A percentile compares a stretch with the other conserved stretches of the same genome.
Conservation (phyloP, 257 asterid genomes). For the Osmanthus fragrans region DNA sequence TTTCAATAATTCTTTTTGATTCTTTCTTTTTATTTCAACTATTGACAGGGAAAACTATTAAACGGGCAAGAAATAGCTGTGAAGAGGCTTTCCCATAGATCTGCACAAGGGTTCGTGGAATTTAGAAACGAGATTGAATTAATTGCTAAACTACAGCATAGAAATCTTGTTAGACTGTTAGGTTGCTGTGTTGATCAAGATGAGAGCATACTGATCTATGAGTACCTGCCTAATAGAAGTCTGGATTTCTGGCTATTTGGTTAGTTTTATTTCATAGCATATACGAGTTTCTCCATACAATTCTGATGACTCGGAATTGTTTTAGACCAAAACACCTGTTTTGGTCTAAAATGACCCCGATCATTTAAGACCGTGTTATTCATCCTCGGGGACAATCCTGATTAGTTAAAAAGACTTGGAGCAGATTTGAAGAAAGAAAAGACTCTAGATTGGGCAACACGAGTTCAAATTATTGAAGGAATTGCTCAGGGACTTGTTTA, state of each 20-base stretch:
- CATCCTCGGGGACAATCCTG: not conserved
- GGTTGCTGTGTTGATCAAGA: slow-evolving; percentile 40
- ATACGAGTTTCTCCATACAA: not conserved
- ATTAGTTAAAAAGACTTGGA: not conserved
- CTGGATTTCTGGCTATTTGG: slow-evolving; percentile 46
- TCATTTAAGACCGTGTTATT: not conserved
- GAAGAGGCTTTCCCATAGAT: slow-evolving; percentile 43
- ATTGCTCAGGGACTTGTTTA: slow-evolving; percentile 52
- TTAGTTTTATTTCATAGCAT: slow-evolving; percentile 17
- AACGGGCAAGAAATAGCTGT: slow-evolving; percentile 47
- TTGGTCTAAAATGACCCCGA: not conserved
- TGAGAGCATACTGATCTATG: slow-evolving; percentile 42
- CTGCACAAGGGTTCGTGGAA: slow-evolving; percentile 47
- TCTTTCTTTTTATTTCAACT: not conserved
- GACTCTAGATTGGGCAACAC: slow-evolving; percentile 35
- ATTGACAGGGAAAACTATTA: slow-evolving; percentile 35
- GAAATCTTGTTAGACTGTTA: slow-evolving; percentile 42
- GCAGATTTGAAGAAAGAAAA: slow-evolving; percentile 28
- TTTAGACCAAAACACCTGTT: not conserved
- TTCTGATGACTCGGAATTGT: not conserved
- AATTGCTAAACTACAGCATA: slow-evolving; percentile 45
- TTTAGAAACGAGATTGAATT: slow-evolving; percentile 40
- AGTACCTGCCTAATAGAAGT: slow-evolving; percentile 46
- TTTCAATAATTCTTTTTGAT: not conserved
- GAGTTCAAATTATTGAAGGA: slow-evolving; percentile 42